Evolutionary conservation across 768 basidiomycete species (phyloP).

Genomic region (Serpula lacrymans): DNA sequence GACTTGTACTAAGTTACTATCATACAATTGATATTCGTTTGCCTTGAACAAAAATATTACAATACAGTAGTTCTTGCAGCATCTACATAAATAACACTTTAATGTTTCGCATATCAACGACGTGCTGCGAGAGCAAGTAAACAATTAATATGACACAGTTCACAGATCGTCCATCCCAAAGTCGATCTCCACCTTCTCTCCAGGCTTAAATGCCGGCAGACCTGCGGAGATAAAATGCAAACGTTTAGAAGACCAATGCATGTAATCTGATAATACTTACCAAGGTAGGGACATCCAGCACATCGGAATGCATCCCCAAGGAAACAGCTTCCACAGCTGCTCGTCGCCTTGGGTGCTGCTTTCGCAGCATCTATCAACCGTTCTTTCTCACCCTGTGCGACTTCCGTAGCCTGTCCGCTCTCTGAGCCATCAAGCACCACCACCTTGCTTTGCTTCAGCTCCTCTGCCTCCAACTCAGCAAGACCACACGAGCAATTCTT

Average conservation of each 20-base stretch:
- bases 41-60: too few species aligned
- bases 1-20: too few species aligned
- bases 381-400: conserved; percentile 59
- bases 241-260: too few species aligned
- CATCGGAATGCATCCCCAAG: conserved; percentile 98
- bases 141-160: conserved; percentile 9
- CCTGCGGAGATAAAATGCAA: conserved; percentile 60
- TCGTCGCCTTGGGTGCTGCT: conserved; percentile 82
- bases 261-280: conserved; percentile 59
- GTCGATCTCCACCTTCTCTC: conserved; percentile 94
- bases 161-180: conserved; percentile 88
- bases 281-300: conserved; percentile 92
- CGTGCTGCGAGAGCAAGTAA: background rate
- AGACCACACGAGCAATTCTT: conserved; percentile 97
- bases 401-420: conserved; percentile 55
- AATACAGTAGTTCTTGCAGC: background rate
- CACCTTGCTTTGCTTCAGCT: conserved; percentile 55
- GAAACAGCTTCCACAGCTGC: conserved; percentile 97
- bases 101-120: too few species aligned
- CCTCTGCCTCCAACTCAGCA: conserved; percentile 88
- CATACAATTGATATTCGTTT: too few species aligned
- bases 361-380: conserved; percentile 62
- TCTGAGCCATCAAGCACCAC: conserved; percentile 67
- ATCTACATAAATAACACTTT: too few species aligned
- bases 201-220: conserved; percentile 95